These are phyloP conservation scores for Takashimella koratensis DNA, from an alignment of 1,284 basidiomycete species.

Conservation along the genomic window DNA sequence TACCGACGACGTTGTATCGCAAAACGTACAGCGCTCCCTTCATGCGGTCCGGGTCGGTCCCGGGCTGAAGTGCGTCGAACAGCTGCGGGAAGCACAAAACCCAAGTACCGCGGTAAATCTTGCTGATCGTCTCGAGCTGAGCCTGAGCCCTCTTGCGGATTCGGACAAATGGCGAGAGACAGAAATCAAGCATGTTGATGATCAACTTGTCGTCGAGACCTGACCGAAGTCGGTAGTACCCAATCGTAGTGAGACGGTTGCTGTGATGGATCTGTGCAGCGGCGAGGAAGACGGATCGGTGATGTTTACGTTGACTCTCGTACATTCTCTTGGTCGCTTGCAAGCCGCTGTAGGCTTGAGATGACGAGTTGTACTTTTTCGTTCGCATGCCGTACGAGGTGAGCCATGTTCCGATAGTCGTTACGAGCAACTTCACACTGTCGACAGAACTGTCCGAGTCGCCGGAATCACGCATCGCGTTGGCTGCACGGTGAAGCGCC, in stretches of 20 bases:
- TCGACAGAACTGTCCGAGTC: slow-evolving; percentile 88
- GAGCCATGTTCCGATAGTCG: slow-evolving; percentile 43
- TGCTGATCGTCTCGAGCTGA: slow-evolving; percentile 35
- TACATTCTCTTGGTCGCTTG: slow-evolving; percentile 40
- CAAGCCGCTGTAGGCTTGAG: slow-evolving; percentile 32
- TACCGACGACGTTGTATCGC: slow-evolving; percentile 39
- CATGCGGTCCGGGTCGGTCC: slow-evolving; percentile 86
- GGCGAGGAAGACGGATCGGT: slow-evolving; percentile 40
- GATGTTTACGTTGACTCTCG: slow-evolving; percentile 42
- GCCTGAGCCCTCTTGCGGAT: slow-evolving; percentile 44
- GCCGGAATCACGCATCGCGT: slow-evolving; percentile 64
- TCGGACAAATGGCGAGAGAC: slow-evolving; percentile 79
- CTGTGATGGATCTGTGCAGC: slow-evolving; percentile 38
- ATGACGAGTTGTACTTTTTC: slow-evolving; percentile 39
- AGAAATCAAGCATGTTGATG: slow-evolving; percentile 72
- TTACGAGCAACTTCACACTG: slow-evolving; percentile 60
- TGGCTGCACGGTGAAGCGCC: slow-evolving; percentile 67
- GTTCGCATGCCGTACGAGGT: slow-evolving; percentile 44
- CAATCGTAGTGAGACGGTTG: slow-evolving; percentile 41
- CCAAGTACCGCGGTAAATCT: slow-evolving; percentile 80
- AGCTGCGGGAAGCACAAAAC: slow-evolving; percentile 67
- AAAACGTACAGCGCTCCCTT: slow-evolving; percentile 91
- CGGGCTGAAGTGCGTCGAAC: slow-evolving; percentile 70
- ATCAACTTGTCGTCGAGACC: slow-evolving; percentile 76
- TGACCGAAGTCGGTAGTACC: slow-evolving; percentile 72